Evolutionary conservation across 1,139 yeast species (phyloP).

Genomic region (Candida sojae): DNA sequence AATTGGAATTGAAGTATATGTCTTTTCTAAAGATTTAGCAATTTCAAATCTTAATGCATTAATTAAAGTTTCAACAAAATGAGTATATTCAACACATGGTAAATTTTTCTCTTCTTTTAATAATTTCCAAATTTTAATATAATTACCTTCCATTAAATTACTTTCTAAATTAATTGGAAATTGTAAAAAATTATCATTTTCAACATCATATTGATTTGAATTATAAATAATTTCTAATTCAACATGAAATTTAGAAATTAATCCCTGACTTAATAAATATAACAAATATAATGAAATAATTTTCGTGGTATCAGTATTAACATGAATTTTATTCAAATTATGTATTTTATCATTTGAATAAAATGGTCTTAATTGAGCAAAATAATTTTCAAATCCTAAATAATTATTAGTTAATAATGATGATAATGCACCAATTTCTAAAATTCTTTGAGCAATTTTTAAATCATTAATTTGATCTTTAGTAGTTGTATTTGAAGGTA

Average conservation of each 20-base stretch:
- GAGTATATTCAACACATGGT: constrained; percentile 60
- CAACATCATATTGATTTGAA: constrained; percentile 46
- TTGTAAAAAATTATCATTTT: constrained; percentile 56
- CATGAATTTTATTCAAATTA: constrained; percentile 47
- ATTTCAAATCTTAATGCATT: constrained; percentile 83
- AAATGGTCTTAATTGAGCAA: constrained; percentile 77
- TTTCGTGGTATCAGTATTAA: constrained; percentile 60
- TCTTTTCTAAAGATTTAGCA: constrained; percentile 81
- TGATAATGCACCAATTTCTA: constrained; percentile 85
- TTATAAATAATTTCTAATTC: constrained; percentile 76
- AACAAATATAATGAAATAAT: constrained; percentile 76
- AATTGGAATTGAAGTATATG: constrained; percentile 75
- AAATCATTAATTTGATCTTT: constrained; percentile 63
- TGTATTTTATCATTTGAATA: constrained; percentile 55
- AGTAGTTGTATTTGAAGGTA: constrained; percentile 35
- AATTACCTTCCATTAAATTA: constrained; percentile 95
- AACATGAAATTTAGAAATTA: constrained; percentile 84
- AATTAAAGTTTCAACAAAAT: constrained; percentile 65
- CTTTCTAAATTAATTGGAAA: constrained; percentile 90
- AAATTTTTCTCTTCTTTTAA: constrained; percentile 54
- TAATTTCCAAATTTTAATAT: constrained; percentile 87
- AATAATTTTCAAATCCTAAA: constrained; percentile 66
- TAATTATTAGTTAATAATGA: constrained; percentile 67
- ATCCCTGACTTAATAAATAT: constrained; percentile 77
- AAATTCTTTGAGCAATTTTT: constrained; percentile 73